Evolutionary conservation across 1,284 basidiomycete genomes (phyloP).

Genomic region (Fistulinella staudtii): DNA sequence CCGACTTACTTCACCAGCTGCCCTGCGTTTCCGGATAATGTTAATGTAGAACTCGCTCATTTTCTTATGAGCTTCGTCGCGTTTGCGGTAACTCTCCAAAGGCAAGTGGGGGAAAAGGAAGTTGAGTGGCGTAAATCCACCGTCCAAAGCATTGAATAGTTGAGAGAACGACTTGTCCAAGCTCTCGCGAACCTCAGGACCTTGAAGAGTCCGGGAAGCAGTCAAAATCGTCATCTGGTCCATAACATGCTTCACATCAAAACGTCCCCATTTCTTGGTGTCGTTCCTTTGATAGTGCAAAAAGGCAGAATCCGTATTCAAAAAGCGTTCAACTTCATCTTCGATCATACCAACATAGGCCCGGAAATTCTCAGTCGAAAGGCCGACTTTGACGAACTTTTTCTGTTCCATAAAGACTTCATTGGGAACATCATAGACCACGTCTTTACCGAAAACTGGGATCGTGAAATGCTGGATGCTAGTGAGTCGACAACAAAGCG

Average conservation of each 20-base stretch:
- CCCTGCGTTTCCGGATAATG: constrained; percentile 80
- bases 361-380: constrained; percentile 89
- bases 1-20: constrained; percentile 40
- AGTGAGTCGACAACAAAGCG: constrained; percentile 5
- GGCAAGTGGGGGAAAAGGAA: constrained; percentile 96
- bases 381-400: constrained; percentile 93
- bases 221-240: constrained; percentile 96
- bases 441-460: constrained; percentile 94
- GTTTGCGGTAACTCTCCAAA: constrained; percentile 80
- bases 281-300: constrained; percentile 56
- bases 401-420: constrained; percentile 99
- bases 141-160: constrained; percentile 88
- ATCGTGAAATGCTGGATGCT: constrained; percentile 74
- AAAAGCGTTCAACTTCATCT: constrained; percentile 74
- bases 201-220: constrained; percentile 90
- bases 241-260: constrained; percentile 72
- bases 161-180: constrained; percentile 86
- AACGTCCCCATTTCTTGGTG: constrained; percentile 67
- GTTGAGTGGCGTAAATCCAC: constrained; percentile 88
- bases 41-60: constrained; percentile 94
- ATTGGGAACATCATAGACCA: constrained; percentile 97
- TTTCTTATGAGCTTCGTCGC: constrained; percentile 88
- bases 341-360: constrained; percentile 91
- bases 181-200: constrained; percentile 78
- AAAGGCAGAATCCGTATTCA: constrained; percentile 63